A percentile compares a stretch with the other conserved stretches of the same genome.
Conservation (phyloP, 2,329 filamentous ascomycete species). For the Paecilomyces fulvus region DNA sequence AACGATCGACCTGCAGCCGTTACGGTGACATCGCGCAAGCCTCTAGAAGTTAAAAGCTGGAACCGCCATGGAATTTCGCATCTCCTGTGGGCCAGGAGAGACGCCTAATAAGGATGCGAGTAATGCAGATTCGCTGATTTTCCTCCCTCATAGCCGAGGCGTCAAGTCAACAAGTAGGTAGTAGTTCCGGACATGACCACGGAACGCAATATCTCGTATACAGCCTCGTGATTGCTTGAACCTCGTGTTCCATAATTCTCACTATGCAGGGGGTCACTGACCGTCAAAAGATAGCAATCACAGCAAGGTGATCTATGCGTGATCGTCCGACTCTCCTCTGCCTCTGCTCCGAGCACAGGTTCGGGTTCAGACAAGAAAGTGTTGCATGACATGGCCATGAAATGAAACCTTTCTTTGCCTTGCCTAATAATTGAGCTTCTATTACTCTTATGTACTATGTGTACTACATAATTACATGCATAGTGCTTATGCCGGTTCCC, state of each 20-base stretch:
- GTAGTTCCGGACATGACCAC: neutral
- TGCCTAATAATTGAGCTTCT: neutral
- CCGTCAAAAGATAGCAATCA: no score
- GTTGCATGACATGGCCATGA: no score
- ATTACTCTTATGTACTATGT: neutral
- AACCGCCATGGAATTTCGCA: neutral
- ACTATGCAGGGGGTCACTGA: neutral
- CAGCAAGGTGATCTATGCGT: neutral
- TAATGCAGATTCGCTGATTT: neutral
- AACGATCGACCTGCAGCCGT: neutral
- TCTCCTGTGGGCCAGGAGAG: no score
- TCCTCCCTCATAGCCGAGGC: neutral
- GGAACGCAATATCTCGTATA: neutral
- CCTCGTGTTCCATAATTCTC: neutral
- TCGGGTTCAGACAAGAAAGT: no score
- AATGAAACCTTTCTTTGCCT: neutral
- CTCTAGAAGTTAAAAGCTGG: neutral
- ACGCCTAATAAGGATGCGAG: neutral
- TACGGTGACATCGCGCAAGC: neutral
- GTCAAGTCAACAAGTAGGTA: neutral
- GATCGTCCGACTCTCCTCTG: neutral
- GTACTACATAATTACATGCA: neutral
- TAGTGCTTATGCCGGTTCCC: neutral
- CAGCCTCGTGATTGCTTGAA: neutral
- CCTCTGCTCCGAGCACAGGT: no score